Base-by-base conservation (phyloP, 2,329 filamentous ascomycete species). In the Xylaria sp. region DNA sequence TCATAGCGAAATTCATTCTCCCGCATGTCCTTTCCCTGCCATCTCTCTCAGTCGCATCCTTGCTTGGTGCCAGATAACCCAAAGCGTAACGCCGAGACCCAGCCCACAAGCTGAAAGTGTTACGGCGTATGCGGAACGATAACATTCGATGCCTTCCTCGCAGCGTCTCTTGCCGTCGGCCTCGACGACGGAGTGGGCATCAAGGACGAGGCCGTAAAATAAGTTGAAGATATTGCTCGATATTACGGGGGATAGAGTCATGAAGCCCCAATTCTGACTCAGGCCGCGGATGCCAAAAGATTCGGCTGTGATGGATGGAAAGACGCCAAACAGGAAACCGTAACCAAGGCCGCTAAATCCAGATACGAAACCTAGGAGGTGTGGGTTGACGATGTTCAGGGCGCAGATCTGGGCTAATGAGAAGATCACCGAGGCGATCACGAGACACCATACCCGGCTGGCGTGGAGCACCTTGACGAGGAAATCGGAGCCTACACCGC, bases 231-330 rank as follows among this genome's bases (percentile, higher is more conserved):
- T 80, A 75, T 98, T 97, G 58, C 93, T 94, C 8, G 91, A 94
- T 32, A 97, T 81, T 2, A 97, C 93, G 0, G 95, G 94, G 2
- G 93, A 91, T 56, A 98, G 84, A 0, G 93, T 98, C 90, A 99
- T 97, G 74, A 92, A 91, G 14, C 96, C 96, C 95, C 96, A 99
- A 77, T 98, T 99, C 77, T 97, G 93, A 64, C 92, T 94, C 55
- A 99, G 85, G 1, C 94, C 95, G 69, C 91, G 87, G 30, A 98
- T 92, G 7, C 96, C 96, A 78, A 99, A 99, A 0, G 92, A 91
- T 78, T 98, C 94, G 6, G 94, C 93, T 9, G 93, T 88, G 19
- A 98, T 89, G 12, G 94, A 94, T 0, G 96, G 96, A 79, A 93
- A 97, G 21, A 97, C 94, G 39, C 96, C 96, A 73, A 98, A 98